phyloP scores from a whole-genome alignment of 495 filamentous ascomycete genomes.

The Cercophora scortea region DNA sequence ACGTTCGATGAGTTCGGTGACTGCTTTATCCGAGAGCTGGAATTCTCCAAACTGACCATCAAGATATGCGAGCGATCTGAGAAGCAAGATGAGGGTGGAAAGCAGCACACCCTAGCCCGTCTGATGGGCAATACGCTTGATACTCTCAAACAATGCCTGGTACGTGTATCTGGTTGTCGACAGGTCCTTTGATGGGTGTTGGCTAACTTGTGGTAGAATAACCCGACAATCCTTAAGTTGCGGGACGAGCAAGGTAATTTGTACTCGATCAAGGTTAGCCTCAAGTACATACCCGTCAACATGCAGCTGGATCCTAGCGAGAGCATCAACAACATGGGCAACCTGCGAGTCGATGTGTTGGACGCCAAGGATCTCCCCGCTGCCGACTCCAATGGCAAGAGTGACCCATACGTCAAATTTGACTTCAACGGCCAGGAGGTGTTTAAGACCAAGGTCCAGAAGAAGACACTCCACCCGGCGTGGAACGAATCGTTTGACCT shows the following conservation, averaged over 20 bases:
- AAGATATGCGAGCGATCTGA: conserved; percentile 69
- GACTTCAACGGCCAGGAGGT: conserved; percentile 76
- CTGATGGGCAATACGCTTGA: conserved; percentile 78
- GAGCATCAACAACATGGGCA: conserved; percentile 98
- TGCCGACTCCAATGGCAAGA: conserved; percentile 91
- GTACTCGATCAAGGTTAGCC: conserved; percentile 77
- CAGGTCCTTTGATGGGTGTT: background rate
- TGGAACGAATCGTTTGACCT: conserved; percentile 97
- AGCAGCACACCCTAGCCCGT: conserved; percentile 70
- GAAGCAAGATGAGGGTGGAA: conserved; percentile 59
- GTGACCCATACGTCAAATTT: conserved; percentile 95
- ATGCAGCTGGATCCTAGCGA: conserved; percentile 93
- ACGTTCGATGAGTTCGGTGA: conserved; percentile 88
- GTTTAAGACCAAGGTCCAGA: conserved; percentile 87
- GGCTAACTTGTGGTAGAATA: conserved; percentile 52
- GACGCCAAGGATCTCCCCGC: conserved; percentile 82
- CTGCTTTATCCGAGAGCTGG: conserved; percentile 90
- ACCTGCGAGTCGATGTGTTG: conserved; percentile 80
- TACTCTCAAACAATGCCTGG: conserved; percentile 77
- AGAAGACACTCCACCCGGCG: conserved; percentile 88
- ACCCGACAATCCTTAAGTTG: conserved; percentile 72
- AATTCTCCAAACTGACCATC: conserved; percentile 87
- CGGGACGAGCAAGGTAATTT: conserved; percentile 66
- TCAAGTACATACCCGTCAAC: conserved; percentile 87
- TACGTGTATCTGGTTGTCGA: conserved; percentile 16